Base-by-base conservation (phyloP, 345 rosid species). In the Aquilaria yunnanensis region DNA sequence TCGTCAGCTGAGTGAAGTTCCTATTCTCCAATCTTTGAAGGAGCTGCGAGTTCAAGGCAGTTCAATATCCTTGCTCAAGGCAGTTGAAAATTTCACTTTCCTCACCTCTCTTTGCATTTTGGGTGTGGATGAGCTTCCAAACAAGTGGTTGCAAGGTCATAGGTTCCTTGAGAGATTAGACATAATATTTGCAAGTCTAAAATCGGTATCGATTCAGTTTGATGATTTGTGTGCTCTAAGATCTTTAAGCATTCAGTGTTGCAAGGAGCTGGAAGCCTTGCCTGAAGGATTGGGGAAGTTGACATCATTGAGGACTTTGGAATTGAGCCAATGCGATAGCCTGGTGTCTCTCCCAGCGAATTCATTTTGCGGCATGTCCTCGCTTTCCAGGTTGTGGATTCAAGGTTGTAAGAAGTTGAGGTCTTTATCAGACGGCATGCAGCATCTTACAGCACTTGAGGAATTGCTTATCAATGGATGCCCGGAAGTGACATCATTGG, bases 401-500 rank as follows among this genome's bases (percentile, higher is more conserved):
- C 7, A 2, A 10, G 0, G 2, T 3, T 55, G 58, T 32, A 0
- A 10, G 37, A 55, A 55, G 0, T 31, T 55, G 12, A 7, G 14
- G 0, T 55, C 16, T 55, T 32, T 55, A 32, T 32, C 58, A 4
- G 43, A 55, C 5, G 37, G 9, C 6, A 7, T 30, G 43, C 11
- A 14, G 13, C 3, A 33, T 5, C 46, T 33, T 6, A 51, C 54
- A 29, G 31, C n/a, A 2, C 37, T 54, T 13, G 7, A 30, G 13
- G 7, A 30, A 6, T 54, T 54, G 13, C 0, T 10, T 2, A 31
- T 54, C 57, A 4, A 3, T 47, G 53, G 12, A 3, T 60, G 53
- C n/a, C 52, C 52, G 8, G 63, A 47, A 23, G 31, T 60, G 37
- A 60, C 23, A 3, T 47, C 63, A 13, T 60, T 60, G 53, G 34